Percentiles rank a stretch among this genome's conserved stretches.
Evolutionary conservation across 2,329 filamentous ascomycete species (phyloP).

Genomic region (Geosmithia putterillii): DNA sequence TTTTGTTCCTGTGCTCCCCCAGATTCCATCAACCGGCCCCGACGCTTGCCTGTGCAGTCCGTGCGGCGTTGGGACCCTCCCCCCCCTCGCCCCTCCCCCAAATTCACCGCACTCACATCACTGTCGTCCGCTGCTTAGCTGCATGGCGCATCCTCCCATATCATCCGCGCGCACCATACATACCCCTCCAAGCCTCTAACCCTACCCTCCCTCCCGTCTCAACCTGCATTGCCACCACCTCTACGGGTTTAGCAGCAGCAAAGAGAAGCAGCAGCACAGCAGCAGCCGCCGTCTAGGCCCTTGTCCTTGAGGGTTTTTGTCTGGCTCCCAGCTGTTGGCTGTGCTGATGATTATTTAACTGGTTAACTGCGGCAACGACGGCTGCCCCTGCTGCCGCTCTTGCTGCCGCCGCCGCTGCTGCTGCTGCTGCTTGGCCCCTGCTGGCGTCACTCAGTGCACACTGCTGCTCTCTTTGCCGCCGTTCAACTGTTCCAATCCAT

Average conservation of each 20-base stretch:
- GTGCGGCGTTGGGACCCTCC: neutral
- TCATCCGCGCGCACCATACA: neutral
- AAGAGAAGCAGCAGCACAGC: neutral
- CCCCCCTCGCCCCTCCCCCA: neutral
- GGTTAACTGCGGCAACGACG: neutral
- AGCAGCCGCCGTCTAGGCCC: neutral
- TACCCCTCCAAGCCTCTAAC: conserved; percentile 1
- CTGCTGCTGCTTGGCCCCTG: neutral
- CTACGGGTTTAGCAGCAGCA: neutral
- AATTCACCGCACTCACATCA: neutral
- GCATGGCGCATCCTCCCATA: conserved; percentile 1
- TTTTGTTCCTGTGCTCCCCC: too few species aligned
- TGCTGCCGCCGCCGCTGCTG: neutral
- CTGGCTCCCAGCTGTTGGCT: neutral
- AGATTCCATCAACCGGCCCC: neutral
- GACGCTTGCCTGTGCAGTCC: neutral
- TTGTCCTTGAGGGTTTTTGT: neutral
- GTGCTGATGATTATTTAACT: neutral
- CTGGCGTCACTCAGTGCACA: too few species aligned
- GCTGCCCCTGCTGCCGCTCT: too few species aligned
- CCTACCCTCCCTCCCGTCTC: conserved; percentile 1
- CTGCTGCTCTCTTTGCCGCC: neutral
- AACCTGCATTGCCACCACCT: conserved; percentile 4
- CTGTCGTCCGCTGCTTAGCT: neutral
- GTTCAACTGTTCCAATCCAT: neutral